Conservation (phyloP, 495 filamentous ascomycete species). For the Penicillium antarcticum region DNA sequence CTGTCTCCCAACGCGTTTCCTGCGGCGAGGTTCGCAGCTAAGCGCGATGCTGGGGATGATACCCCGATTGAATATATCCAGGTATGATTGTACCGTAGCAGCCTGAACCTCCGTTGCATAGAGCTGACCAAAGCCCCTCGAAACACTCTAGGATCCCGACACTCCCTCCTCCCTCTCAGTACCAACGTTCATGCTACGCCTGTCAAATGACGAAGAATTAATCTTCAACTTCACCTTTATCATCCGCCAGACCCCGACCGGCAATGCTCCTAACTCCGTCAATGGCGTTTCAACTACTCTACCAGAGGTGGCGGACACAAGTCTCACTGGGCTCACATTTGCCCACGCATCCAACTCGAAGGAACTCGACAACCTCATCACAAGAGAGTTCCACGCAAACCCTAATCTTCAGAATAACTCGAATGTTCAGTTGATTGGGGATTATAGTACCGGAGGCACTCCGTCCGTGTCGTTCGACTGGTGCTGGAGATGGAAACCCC, state of each 20-base stretch:
- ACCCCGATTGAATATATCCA: slow-evolving; percentile 85
- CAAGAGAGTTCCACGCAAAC: slow-evolving; percentile 92
- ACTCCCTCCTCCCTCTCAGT: slow-evolving; percentile 45
- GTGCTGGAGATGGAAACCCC: slow-evolving; percentile 95
- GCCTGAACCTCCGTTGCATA: neutral
- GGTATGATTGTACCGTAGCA: slow-evolving; percentile 45
- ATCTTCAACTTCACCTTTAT: slow-evolving; percentile 90
- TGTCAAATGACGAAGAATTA: slow-evolving; percentile 87
- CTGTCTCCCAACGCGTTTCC: slow-evolving; percentile 88
- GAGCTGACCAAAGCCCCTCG: neutral
- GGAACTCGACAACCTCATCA: slow-evolving; percentile 91
- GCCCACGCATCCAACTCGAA: slow-evolving; percentile 79
- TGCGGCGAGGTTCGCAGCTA: slow-evolving; percentile 73
- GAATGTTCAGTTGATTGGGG: slow-evolving; percentile 89
- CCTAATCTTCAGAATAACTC: slow-evolving; percentile 97
- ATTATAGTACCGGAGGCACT: slow-evolving; percentile 76
- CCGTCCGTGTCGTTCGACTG: slow-evolving; percentile 88
- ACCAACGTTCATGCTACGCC: slow-evolving; percentile 79
- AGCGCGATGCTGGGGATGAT: slow-evolving; percentile 70
- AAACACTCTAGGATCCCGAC: slow-evolving; percentile 70
- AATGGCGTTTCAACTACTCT: slow-evolving; percentile 49
- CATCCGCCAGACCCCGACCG: slow-evolving; percentile 63
- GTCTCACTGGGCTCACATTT: slow-evolving; percentile 86
- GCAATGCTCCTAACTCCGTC: slow-evolving; percentile 40
- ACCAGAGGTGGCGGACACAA: slow-evolving; percentile 59